Base-by-base conservation (phyloP, 2,329 filamentous ascomycete genomes). In the Beauveria medogensis region DNA sequence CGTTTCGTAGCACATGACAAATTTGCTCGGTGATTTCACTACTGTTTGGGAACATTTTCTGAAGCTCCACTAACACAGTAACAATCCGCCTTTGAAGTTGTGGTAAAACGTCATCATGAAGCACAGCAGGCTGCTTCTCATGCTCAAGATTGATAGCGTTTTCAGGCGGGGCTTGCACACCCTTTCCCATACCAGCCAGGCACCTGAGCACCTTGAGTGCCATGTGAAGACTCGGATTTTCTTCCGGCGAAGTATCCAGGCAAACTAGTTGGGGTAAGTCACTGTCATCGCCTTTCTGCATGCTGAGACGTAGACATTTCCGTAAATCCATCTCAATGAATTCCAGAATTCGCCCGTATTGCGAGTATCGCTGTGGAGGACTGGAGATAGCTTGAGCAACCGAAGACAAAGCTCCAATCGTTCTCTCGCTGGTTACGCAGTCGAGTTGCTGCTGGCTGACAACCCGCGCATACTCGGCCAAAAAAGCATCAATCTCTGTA, bases 331-430 rank as follows among this genome's bases (percentile, higher is more conserved):
- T 70, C 53, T 86, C 82, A 37, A 92, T 76, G 61, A 87, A 84
- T 7, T 76, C 70, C 37, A 91, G 75, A 28, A 93, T 75, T 60
- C 80, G 78, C 62, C 80, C 76, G 37, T 89, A 77, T 41, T 82
- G 80, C 34, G 70, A 70, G 2, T 82, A 71, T 64, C 85, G 85
- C 18, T 77, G 75, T 24, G 77, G 73, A 54, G 87, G 80, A 2
- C 84, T 80, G 1, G 82, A 75, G 10, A 91, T 78, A 9, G 89
- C 88, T 72, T 94, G 89, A 34, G 92, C 82, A 48, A 94, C 86
- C 9, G 85, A 86, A 9, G 89, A 84, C 65, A 94, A 89, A 2
- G 85, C 90, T 46, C 88, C 85, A 5, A 91, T 79, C 0, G 93
- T 82, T 66, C 84, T 85, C 68, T 92, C 89, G 68, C 90, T 90